phyloP scores from a whole-genome alignment of 805 yeast species.

The Wickerhamomyces canadensis region DNA sequence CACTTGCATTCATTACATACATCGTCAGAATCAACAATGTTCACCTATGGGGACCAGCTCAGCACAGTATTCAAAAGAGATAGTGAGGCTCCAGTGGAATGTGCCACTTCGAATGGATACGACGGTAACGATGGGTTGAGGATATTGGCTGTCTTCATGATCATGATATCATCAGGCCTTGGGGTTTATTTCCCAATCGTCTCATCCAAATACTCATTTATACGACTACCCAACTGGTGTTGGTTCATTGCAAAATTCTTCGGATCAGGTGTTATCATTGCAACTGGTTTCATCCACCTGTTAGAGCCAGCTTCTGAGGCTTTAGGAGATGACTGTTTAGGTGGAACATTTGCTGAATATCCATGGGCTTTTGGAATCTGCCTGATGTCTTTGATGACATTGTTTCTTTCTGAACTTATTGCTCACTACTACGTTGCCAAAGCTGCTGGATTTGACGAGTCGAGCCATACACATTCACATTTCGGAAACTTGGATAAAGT shows the following conservation, averaged over 20 bases:
- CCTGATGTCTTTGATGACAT: constrained; percentile 37
- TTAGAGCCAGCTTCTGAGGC: constrained; percentile 64
- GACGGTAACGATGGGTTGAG: constrained; percentile 38
- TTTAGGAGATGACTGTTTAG: constrained; percentile 52
- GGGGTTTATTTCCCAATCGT: constrained; percentile 62
- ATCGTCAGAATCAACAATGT: constrained; percentile 3
- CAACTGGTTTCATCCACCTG: constrained; percentile 76
- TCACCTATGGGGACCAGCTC: constrained; percentile 4
- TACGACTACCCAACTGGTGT: constrained; percentile 54
- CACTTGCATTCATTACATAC: no score
- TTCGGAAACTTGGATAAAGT: constrained; percentile 36
- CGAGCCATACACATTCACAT: constrained; percentile 45
- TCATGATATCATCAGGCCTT: constrained; percentile 48
- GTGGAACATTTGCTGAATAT: constrained; percentile 48
- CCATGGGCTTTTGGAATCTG: constrained; percentile 56
- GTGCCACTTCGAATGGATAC: constrained; percentile 38
- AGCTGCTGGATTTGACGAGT: constrained; percentile 22
- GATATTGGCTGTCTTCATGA: constrained; percentile 58
- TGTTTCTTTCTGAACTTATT: constrained; percentile 45
- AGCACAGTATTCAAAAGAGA: constrained; percentile 15
- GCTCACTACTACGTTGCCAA: constrained; percentile 38
- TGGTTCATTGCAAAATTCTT: constrained; percentile 69
- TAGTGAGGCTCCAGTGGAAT: constrained; percentile 26
- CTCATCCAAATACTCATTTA: constrained; percentile 51
- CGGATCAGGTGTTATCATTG: constrained; percentile 80